Evolutionary conservation across 164 flowering plant genomes (phyloP).

Genomic region (Saururus chinensis): DNA sequence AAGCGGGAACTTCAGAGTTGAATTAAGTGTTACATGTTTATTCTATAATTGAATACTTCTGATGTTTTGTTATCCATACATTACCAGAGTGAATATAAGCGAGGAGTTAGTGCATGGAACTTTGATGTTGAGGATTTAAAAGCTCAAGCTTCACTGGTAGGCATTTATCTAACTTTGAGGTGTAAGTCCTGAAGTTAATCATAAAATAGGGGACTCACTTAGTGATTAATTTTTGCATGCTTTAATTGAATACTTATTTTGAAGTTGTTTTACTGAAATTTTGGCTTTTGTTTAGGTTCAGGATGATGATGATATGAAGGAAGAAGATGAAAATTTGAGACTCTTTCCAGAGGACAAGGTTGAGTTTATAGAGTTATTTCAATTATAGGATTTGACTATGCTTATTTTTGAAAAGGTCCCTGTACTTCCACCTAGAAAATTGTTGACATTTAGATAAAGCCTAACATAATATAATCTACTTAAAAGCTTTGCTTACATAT

Average conservation of each 20-base stretch:
- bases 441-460: too few species aligned
- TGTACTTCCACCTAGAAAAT: background rate
- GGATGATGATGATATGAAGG: constrained; percentile 52
- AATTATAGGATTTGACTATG: background rate
- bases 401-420: background rate
- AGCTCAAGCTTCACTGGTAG: constrained; percentile 86
- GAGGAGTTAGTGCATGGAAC: constrained; percentile 99
- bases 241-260: background rate
- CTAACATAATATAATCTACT: background rate
- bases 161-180: constrained; percentile 7
- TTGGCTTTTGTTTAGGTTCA: constrained; percentile 40
- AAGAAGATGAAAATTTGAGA: constrained; percentile 38
- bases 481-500: background rate
- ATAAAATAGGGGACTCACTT: background rate
- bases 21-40: too few species aligned
- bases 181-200: background rate
- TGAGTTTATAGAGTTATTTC: too few species aligned
- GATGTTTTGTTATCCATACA: too few species aligned
- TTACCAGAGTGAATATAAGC: constrained; percentile 85
- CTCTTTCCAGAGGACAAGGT: constrained; percentile 37
- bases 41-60: too few species aligned
- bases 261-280: constrained; percentile 1
- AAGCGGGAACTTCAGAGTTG: too few species aligned
- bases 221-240: background rate
- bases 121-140: constrained; percentile 93